These are phyloP conservation scores for Pyronema domesticum DNA, from an alignment of 495 filamentous ascomycete genomes.

Conservation along the genomic window DNA sequence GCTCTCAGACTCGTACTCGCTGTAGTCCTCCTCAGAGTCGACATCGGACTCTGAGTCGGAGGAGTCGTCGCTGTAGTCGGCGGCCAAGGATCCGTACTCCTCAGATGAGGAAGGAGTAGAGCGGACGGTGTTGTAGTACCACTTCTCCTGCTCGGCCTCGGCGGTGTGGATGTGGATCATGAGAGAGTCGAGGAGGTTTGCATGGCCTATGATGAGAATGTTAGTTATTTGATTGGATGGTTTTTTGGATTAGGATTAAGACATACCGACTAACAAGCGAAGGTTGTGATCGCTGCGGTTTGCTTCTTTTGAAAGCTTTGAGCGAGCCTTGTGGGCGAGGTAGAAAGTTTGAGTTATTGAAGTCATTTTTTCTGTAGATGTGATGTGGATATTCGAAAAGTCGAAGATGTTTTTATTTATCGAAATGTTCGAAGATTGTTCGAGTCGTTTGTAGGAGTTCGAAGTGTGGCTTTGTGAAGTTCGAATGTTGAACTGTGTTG, in stretches of 20 bases:
- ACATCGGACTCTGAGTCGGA: constrained; percentile 27
- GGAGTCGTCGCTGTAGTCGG: constrained; percentile 30
- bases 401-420: too few relatives aligned
- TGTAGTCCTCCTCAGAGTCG: constrained; percentile 31
- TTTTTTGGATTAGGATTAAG: neutral
- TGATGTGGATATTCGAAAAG: neutral
- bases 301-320: constrained; percentile 87
- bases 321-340: constrained; percentile 84
- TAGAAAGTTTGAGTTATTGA: constrained; percentile 86
- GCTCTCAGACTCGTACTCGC: constrained; percentile 27
- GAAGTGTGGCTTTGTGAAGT: too few relatives aligned
- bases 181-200: constrained; percentile 89
- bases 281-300: constrained; percentile 82
- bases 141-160: constrained; percentile 86
- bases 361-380: constrained; percentile 45
- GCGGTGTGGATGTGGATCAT: constrained; percentile 92
- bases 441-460: too few relatives aligned
- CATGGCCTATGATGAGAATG: constrained; percentile 41
- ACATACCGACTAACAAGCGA: constrained; percentile 56
- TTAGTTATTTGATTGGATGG: constrained; percentile 1
- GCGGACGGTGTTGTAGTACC: constrained; percentile 91
- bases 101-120: constrained; percentile 64
- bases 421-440: too few relatives aligned
- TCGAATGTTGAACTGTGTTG: too few relatives aligned
- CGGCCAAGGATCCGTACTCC: constrained; percentile 41